Evolutionary conservation across 805 yeast species (phyloP), one percentile per base, ranked within the genome.

Genomic region (Hanseniaspora jakobsenii): DNA sequence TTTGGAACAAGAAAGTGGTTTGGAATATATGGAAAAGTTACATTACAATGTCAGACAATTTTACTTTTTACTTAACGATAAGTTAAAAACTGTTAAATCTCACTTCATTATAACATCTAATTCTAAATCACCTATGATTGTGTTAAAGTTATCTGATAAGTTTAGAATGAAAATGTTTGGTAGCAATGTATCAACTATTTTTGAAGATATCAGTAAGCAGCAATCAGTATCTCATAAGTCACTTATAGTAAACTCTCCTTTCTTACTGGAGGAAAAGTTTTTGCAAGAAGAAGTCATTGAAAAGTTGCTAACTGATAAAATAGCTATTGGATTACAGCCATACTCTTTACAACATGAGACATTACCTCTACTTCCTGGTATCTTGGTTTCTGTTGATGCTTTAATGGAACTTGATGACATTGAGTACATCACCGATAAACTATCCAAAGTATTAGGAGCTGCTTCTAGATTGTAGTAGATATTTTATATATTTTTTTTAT

Each of bases 311-410:
- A 60, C 69, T 14, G 72, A 74, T 13, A 69, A 66, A 37, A 66
- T 83, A 14, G 68, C 85, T 49, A 68, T 87, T 37, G 69, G 77
- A 31, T 75, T 94, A 54, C 66, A 77, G 22, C 75, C 75, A 47
- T 67, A 68, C 47, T 70, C 85, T 10, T 65, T 78, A 44, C 77
- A 73, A 52, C 93, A 79, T 56, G 96, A 86, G 57, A 64, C 76
- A 41, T 66, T 81, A 49, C 85, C 91, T 8, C 61, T 77, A 34
- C 69, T 73, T 38, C 84, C 84, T 36, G 73, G 76, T 48, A 61
- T 81, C 51, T 66, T 72, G 45, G 54, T 81, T 19, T 64, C 66
- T 50, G 55, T 74, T 31, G 73, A 71, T 47, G 65, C 70, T 8
- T 70, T 66, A 3, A 62, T 76, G 53, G 57, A 66, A 13, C 61